phyloP scores from a whole-genome alignment of 345 rosid genomes.

The Salix purpurea region DNA sequence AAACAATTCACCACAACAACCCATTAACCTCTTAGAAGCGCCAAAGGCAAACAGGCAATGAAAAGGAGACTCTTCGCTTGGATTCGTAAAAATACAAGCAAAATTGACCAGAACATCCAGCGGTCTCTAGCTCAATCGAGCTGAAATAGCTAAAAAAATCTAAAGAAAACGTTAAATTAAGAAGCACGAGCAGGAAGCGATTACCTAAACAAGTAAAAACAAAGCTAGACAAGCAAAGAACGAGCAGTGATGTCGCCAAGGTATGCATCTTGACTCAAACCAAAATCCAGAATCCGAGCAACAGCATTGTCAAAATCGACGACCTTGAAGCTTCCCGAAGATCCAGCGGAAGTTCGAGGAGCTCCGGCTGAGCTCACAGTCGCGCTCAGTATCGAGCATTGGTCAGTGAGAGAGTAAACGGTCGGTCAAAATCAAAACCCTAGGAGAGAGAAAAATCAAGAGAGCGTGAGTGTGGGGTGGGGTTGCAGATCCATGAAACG shows the following conservation, averaged over 20 bases:
- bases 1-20: not conserved
- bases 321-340: conserved; percentile 16
- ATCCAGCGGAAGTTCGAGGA: conserved; percentile 18
- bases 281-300: conserved; percentile 29
- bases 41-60: not conserved
- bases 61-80: not conserved
- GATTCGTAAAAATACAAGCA: not conserved
- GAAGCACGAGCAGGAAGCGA: not conserved
- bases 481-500: conserved; percentile 62
- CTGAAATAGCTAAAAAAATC: not conserved
- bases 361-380: conserved; percentile 23
- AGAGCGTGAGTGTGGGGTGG: conserved; percentile 23
- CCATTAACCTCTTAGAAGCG: not conserved
- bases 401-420: not conserved
- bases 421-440: conserved; percentile 37
- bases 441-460: conserved; percentile 29
- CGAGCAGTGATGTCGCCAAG: conserved; percentile 28
- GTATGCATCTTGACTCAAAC: conserved; percentile 44
- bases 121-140: not conserved
- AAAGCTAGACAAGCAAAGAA: conserved; percentile 37
- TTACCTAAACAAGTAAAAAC: conserved; percentile 50
- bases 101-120: not conserved
- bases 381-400: conserved; percentile 23
- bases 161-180: not conserved
- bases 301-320: conserved; percentile 44